Conservation (phyloP, 2,329 filamentous ascomycete species). For the Arthrobotrys musiformis region DNA sequence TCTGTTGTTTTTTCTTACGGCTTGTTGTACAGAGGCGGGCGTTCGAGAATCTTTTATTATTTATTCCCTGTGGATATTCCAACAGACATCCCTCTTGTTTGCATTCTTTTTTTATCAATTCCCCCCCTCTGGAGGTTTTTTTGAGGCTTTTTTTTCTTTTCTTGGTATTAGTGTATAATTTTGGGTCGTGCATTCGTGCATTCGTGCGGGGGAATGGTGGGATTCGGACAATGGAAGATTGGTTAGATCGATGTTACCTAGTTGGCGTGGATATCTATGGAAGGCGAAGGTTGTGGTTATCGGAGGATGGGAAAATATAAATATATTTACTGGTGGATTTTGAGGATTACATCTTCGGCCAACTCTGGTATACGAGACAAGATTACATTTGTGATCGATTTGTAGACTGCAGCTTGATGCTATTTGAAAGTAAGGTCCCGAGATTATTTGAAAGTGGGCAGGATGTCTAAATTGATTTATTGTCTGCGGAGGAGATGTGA, state of each 20-base stretch:
- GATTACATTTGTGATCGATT: too few species aligned
- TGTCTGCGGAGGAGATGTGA: too few species aligned
- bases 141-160: slow-evolving; percentile 2
- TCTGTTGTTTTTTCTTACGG: slow-evolving; percentile 26
- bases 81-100: slow-evolving; percentile 30
- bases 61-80: slow-evolving; percentile 49
- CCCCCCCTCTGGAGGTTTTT: slow-evolving; percentile 6
- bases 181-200: slow-evolving; percentile 2
- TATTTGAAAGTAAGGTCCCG: too few species aligned
- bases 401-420: too few species aligned
- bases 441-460: too few species aligned
- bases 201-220: background rate
- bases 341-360: too few species aligned
- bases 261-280: background rate
- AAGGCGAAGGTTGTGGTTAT: too few species aligned
- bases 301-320: too few species aligned
- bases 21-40: slow-evolving; percentile 38
- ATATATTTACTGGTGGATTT: too few species aligned
- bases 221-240: background rate
- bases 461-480: too few species aligned
- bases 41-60: slow-evolving; percentile 43
- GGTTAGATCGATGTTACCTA: background rate
- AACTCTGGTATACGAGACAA: too few species aligned
- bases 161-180: slow-evolving; percentile 24
- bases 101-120: slow-evolving; percentile 24